Percentiles rank a stretch among this genome's conserved stretches.
phyloP scores from a whole-genome alignment of 495 filamentous ascomycete species.

The Massariosphaeria phaeospora region DNA sequence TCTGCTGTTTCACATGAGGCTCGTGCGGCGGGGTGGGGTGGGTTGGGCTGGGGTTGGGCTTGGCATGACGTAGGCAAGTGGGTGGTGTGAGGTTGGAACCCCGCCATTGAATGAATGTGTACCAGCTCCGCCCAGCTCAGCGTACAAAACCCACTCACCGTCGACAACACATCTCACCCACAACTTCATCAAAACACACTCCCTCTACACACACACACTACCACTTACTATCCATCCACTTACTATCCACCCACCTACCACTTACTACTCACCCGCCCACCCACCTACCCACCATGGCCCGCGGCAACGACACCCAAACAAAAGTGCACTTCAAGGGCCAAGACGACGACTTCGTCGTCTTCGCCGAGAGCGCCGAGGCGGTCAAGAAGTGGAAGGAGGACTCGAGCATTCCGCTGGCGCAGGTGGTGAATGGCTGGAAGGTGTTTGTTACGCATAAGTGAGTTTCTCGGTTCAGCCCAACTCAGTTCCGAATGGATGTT shows the following conservation, averaged over 20 bases:
- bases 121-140: too few relatives aligned
- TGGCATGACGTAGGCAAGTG: conserved; percentile 10
- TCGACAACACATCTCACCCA: not conserved
- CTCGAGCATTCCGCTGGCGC: conserved; percentile 67
- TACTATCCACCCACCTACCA: not conserved
- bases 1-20: too few relatives aligned
- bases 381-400: conserved; percentile 81
- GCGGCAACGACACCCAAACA: conserved; percentile 65
- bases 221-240: not conserved
- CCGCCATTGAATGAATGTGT: too few relatives aligned
- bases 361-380: conserved; percentile 67
- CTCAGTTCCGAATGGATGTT: conserved; percentile 8
- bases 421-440: conserved; percentile 87
- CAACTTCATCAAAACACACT: conserved; percentile 4
- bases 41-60: not conserved
- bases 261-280: not conserved
- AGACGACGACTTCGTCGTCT: conserved; percentile 85
- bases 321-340: conserved; percentile 91
- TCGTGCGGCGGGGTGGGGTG: not conserved
- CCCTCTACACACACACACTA: conserved; percentile 10
- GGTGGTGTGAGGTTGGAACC: not conserved
- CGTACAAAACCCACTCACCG: conserved; percentile 1
- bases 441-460: conserved; percentile 90
- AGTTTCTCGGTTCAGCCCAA: conserved; percentile 37
- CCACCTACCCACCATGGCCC: conserved; percentile 56